Base-by-base conservation (phyloP, 495 filamentous ascomycete genomes). In the Trichocladium uniseriatum region DNA sequence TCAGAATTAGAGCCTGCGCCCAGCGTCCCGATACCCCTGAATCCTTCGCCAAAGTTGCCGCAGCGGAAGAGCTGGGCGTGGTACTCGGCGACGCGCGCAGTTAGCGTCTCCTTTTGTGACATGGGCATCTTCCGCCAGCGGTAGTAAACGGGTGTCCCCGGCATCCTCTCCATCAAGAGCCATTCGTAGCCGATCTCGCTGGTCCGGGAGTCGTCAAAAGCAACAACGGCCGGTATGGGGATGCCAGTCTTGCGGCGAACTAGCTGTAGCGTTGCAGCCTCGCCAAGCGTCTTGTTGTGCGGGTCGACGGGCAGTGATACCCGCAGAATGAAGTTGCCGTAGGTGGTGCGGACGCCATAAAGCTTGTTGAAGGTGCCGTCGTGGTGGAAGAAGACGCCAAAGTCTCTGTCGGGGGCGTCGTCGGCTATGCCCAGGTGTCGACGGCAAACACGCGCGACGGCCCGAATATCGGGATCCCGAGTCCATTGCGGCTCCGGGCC, bases 101-200 rank as follows among this genome's bases (percentile, higher is more conserved):
- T 58, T 19, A 77, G 46, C 0, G 47, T 51, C 36, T 62, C 56
- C 46, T 78, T 75, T 11, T 54, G 53, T 3, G 48, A 55, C 48
- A 64, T 51, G 5, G 60, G 37, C 59, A 73, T 62, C 2, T 52
- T 55, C 0, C 55, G 28, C 74, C 76, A 81, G 28, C 64, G 49
- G n/a, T 69, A 51, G 27, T 56, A 46, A 1, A 74, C 64, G 0
- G 65, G 57, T 5, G 39, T 62, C 3, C 79, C 78, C 4, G 64
- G 46, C 36, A 80, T 54, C 48, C 56, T 62, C 15, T 69, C 67
- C 73, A 80, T 76, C 10, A 82, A 49, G 1, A 81, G 72, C 79
- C 79, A 83, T 66, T 81, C 79, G 51, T 75, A 79, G 9, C 72
- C 73, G 21, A 82, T 58, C 9, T 64, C 63, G 51, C 75, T 79